These are phyloP conservation scores for Wickerhamomyces ciferrii DNA, from an alignment of 805 yeast genomes.

Conservation along the genomic window DNA sequence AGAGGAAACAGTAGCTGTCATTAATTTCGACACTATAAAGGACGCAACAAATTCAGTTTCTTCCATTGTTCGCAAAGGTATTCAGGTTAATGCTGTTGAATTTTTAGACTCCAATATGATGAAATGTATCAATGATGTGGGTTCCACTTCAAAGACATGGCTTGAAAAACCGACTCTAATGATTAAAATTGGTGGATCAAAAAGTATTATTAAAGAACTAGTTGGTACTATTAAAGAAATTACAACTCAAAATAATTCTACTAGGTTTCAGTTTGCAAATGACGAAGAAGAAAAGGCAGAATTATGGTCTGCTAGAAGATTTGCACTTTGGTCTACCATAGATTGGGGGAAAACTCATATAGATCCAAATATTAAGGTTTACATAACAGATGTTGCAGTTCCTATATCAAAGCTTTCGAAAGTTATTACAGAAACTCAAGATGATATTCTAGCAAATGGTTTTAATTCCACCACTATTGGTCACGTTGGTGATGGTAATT, in stretches of 20 bases:
- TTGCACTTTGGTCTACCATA: constrained; percentile 58
- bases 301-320: constrained; percentile 73
- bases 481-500: constrained; percentile 83
- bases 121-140: constrained; percentile 55
- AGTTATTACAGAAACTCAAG: constrained; percentile 57
- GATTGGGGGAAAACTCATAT: constrained; percentile 53
- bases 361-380: constrained; percentile 44
- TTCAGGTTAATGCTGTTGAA: constrained; percentile 71
- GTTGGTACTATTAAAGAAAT: constrained; percentile 42
- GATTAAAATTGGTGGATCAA: constrained; percentile 56
- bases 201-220: constrained; percentile 41
- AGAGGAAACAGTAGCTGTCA: constrained; percentile 62
- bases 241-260: constrained; percentile 48
- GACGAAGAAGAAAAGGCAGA: constrained; percentile 58
- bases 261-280: constrained; percentile 58
- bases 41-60: constrained; percentile 72
- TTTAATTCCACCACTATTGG: constrained; percentile 60
- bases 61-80: constrained; percentile 54
- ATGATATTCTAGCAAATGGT: constrained; percentile 48
- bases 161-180: constrained; percentile 56
- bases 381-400: constrained; percentile 83
- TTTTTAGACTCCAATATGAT: constrained; percentile 68
- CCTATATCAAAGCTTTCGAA: constrained; percentile 65
- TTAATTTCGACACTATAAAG: constrained; percentile 58
- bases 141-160: constrained; percentile 49